These are phyloP conservation scores for Candolleomyces efflorescens DNA, from an alignment of 768 basidiomycete genomes.

Conservation along the genomic window DNA sequence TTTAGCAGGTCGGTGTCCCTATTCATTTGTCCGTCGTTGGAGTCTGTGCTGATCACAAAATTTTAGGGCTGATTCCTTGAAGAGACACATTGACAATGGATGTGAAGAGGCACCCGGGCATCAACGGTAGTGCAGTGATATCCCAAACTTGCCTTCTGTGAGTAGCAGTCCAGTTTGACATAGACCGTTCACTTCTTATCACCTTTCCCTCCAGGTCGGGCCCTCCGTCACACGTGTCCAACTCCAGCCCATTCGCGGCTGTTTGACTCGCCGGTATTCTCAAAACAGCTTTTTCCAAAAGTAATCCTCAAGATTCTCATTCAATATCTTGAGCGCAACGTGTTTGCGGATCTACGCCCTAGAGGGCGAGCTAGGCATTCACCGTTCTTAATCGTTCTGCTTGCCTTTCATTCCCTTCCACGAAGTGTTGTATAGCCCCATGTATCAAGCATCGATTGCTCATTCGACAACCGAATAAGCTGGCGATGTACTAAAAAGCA, in stretches of 20 bases:
- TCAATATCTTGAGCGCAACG: background rate
- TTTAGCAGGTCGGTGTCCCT: constrained; percentile 56
- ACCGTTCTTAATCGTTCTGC: background rate
- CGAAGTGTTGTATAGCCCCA: background rate
- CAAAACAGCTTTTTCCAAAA: background rate
- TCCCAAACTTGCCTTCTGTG: constrained; percentile 4
- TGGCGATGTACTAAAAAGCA: background rate
- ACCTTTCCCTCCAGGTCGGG: constrained; percentile 6
- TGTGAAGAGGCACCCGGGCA: constrained; percentile 55
- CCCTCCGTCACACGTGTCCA: constrained; percentile 1
- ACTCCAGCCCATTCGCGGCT: background rate
- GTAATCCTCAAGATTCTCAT: background rate
- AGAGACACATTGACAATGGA: constrained; percentile 79
- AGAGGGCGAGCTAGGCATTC: background rate
- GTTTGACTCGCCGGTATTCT: background rate
- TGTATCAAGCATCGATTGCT: background rate
- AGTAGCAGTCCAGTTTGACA: constrained; percentile 12
- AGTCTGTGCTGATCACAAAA: constrained; percentile 9
- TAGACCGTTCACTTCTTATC: constrained; percentile 15
- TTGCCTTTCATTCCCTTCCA: background rate
- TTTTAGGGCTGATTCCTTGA: constrained; percentile 61
- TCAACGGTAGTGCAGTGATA: background rate
- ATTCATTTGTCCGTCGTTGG: constrained; percentile 6
- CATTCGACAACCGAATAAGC: background rate
- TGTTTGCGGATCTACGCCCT: background rate